Conservation (phyloP, 2,329 filamentous ascomycete genomes). For the Myriosclerotinia scirpicola region DNA sequence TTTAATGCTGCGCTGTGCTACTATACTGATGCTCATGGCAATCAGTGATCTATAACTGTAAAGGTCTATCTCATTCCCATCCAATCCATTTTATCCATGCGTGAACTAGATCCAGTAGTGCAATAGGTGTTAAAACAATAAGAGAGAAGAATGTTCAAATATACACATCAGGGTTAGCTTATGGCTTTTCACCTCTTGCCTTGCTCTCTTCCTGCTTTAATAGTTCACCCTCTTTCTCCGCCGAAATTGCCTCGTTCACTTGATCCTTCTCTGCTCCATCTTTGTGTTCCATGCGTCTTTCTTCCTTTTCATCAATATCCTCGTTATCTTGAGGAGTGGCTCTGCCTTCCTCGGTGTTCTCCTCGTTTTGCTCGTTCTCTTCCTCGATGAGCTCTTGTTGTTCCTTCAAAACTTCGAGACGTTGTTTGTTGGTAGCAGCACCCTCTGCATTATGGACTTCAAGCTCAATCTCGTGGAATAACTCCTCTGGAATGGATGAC, state of each 20-base stretch:
- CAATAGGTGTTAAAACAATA: conserved; percentile 31
- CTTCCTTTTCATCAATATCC: conserved; percentile 93
- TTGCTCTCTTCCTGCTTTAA: conserved; percentile 46
- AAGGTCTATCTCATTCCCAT: conserved; percentile 21
- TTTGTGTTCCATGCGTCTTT: conserved; percentile 57
- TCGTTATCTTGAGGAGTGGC: conserved; percentile 80
- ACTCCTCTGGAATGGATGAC: conserved; percentile 91
- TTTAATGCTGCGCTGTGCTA: conserved; percentile 12
- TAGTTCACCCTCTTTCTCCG: conserved; percentile 53
- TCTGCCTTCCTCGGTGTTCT: conserved; percentile 72
- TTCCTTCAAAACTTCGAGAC: conserved; percentile 96
- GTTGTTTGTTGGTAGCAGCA: conserved; percentile 97
- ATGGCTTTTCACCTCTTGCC: conserved; percentile 29
- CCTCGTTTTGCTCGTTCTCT: conserved; percentile 87
- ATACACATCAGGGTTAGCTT: conserved; percentile 23
- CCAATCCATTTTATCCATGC: conserved; percentile 30
- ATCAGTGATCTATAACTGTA: conserved; percentile 21
- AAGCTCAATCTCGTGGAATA: conserved; percentile 99
- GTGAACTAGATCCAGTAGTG: conserved; percentile 32
- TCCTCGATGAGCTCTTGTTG: conserved; percentile 98
- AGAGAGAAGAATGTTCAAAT: conserved; percentile 32
- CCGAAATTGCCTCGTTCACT: conserved; percentile 55
- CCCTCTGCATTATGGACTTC: conserved; percentile 97
- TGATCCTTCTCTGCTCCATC: conserved; percentile 48
- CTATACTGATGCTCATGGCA: conserved; percentile 15